Evolutionary conservation across 1,139 yeast genomes (phyloP).

Genomic region (Candida neerlandica): DNA sequence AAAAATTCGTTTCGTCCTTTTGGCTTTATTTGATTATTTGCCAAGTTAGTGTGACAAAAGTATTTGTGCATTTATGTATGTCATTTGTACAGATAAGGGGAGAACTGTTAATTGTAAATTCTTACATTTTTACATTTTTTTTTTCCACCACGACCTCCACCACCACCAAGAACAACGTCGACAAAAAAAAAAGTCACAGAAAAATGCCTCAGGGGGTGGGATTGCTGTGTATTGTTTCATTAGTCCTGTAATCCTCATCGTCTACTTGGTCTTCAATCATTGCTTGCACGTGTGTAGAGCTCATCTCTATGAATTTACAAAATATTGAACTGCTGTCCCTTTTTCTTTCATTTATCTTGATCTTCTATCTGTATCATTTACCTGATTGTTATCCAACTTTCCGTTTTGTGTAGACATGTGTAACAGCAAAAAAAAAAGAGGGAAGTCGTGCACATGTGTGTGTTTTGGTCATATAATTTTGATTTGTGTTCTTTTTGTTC

Average conservation of each 20-base stretch:
- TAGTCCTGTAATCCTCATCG: too few relatives aligned
- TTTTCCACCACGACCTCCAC: neutral
- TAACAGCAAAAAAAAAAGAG: neutral
- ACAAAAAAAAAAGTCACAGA: neutral
- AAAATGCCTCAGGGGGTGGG: too few relatives aligned
- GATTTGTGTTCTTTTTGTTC: neutral
- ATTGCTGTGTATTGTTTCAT: too few relatives aligned
- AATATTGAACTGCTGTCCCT: too few relatives aligned
- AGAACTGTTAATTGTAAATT: slow-evolving; percentile 2
- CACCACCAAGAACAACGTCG: neutral
- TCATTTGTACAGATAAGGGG: slow-evolving; percentile 4
- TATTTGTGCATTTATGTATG: slow-evolving; percentile 1
- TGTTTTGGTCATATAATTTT: neutral
- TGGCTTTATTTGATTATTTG: neutral
- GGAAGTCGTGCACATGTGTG: neutral
- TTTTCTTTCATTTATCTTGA: too few relatives aligned
- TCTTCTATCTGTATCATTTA: too few relatives aligned
- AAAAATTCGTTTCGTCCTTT: neutral
- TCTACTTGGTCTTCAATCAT: too few relatives aligned
- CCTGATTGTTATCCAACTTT: too few relatives aligned
- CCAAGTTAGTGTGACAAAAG: neutral
- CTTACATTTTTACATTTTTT: neutral
- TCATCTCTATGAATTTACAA: too few relatives aligned
- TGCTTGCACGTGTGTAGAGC: too few relatives aligned
- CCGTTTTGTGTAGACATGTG: neutral